These are phyloP conservation scores for Stachybotrys chartarum DNA, from an alignment of 2,329 filamentous ascomycete genomes.

Conservation along the genomic window DNA sequence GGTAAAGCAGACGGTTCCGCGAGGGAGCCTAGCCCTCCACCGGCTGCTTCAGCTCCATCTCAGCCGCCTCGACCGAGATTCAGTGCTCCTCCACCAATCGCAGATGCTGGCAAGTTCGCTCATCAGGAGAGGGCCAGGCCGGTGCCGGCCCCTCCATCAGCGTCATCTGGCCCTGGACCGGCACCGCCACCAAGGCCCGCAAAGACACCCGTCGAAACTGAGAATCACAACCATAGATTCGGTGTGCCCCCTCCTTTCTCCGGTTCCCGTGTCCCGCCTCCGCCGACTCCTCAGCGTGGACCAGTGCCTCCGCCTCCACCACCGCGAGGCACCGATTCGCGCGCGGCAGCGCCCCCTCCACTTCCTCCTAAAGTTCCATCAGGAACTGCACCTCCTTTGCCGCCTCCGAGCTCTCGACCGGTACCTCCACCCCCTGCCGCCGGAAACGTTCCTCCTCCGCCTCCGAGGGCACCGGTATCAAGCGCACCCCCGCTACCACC, in stretches of 20 bases:
- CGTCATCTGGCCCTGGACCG: slow-evolving; percentile 18
- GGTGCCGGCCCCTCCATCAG: slow-evolving; percentile 12
- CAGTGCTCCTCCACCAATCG: slow-evolving; percentile 77
- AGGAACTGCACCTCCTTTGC: slow-evolving; percentile 38
- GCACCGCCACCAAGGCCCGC: slow-evolving; percentile 43
- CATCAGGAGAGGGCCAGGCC: slow-evolving; percentile 35
- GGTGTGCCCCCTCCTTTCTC: slow-evolving; percentile 75
- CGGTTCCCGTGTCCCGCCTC: slow-evolving; percentile 57
- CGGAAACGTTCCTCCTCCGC: slow-evolving; percentile 27
- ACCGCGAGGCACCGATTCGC: slow-evolving; percentile 29
- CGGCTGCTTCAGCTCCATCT: slow-evolving; percentile 62
- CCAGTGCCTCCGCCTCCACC: slow-evolving; percentile 67
- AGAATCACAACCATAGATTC: slow-evolving; percentile 51
- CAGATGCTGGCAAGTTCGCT: slow-evolving; percentile 84
- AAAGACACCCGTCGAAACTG: slow-evolving; percentile 61
- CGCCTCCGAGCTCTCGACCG: slow-evolving; percentile 44
- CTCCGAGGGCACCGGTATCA: slow-evolving; percentile 11
- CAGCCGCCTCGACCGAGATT: slow-evolving; percentile 58
- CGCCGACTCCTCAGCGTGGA: slow-evolving; percentile 67
- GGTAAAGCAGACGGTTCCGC: slow-evolving; percentile 38
- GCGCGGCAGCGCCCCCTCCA: slow-evolving; percentile 31
- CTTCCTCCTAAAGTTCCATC: slow-evolving; percentile 41
- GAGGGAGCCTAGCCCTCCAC: slow-evolving; percentile 44
- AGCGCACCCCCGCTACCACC: slow-evolving; percentile 27
- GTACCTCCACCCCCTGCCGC: slow-evolving; percentile 44